Base-by-base conservation (phyloP, 208 protist species). In the Phytomonas francai region DNA sequence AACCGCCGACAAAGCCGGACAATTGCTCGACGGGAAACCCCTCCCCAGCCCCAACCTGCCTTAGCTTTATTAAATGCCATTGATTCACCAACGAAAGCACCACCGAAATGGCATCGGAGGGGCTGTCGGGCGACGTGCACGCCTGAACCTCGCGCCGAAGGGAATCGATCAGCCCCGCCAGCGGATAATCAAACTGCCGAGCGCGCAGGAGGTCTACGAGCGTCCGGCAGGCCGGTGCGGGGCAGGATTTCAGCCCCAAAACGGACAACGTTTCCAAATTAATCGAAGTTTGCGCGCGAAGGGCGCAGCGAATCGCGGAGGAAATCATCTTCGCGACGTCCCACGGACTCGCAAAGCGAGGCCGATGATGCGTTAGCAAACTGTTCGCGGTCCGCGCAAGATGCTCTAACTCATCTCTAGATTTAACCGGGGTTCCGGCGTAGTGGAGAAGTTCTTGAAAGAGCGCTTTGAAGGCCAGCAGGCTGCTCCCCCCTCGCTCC, bases 261-360 rank as follows among this genome's bases (percentile, higher is more conserved):
- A 54, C 1, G 14, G 57, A 32, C 57, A 39, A 28, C 61, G 49
- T 54, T 2, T 14, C 12, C 19, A 45, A 14, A 45, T 45, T 14
- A 16, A 45, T 1, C 11, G 39, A 7, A 14, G 9, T 45, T 45
- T 7, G 11, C 19, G 39, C 19, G 39, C 39, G 11, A 16, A 45
- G 39, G 39, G 9, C 19, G 39, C 39, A 54, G 19, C 74, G 78
- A 3, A 72, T 58, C 8, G 63, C 65, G 42, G 71, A 65, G 33
- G 71, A 73, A 34, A 73, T 65, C 9, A 80, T 29, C 59, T 75
- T 73, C 0, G 68, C 67, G 28, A 83, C 22, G 51, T 75, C 74
- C 78, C 78, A 83, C 11, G 67, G 61, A 9, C 65, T 70, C 12
- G 56, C 12, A 14, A 80, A 60, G 22, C 34, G 56, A 0, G 16